Evolutionary conservation across 805 yeast species (phyloP), one percentile per base, ranked within the genome.

Genomic region (Hanseniaspora pseudoguilliermondii): DNA sequence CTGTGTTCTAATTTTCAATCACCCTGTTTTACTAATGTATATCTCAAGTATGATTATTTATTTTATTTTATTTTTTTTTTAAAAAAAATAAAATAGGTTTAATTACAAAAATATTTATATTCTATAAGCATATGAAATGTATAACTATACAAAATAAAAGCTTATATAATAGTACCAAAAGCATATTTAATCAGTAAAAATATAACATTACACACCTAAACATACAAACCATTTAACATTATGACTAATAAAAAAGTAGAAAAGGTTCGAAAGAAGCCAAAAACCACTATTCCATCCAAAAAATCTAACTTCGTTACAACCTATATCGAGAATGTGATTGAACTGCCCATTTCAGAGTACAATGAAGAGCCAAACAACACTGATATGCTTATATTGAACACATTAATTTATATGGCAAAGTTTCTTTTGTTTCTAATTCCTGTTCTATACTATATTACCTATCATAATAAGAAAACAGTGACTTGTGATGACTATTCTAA

Each of bases 341-440:
- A 43, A 1, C 43, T 23, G n/a, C 55, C 55, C 21, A 27, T 51
- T 21, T 15, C 25, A 18, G 50, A 51, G 5, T 51, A 50, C 27
- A 34, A 36, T 20, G 40, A 38, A 27, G 36, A 39, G 13, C 6
- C 21, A 4, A 18, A 44, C 0, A 32, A 27, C 2, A 16, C 56
- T 5, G 50, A 53, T 29, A 20, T 20, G 16, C 21, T 46, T 3
- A 38, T 53, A 5, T 39, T 38, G 8, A 39, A 46, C 6, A 23
- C 40, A 13, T 16, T 42, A 15, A 3, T 21, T 5, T 46, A 18
- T 18, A 15, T 46, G 15, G 7, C 41, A 15, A 38, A 46, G 5
- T 53, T 20, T 21, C 23, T 39, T n/a, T 16, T 53, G 41, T 34
- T 38, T 20, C 18, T 53, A 21, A 16, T 53, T 21, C 56, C 56